Conservation (phyloP, 2,329 filamentous ascomycete genomes). For the Nigrospora oryzae region DNA sequence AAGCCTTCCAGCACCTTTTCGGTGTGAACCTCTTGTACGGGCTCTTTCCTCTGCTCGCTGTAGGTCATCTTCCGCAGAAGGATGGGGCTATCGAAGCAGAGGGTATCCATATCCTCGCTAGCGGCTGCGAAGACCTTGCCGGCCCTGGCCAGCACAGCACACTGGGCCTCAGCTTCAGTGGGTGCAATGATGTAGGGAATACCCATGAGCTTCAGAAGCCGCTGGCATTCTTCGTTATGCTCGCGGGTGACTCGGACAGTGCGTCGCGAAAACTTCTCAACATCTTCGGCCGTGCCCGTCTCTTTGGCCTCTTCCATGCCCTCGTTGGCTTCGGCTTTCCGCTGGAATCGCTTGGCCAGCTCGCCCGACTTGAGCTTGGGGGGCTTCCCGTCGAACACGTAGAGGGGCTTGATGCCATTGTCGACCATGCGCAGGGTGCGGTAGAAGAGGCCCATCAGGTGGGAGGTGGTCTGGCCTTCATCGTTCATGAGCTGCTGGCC, state of each 20-base stretch:
- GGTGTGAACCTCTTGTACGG: conserved; percentile 89
- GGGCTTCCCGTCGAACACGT: conserved; percentile 94
- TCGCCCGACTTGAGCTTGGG: conserved; percentile 97
- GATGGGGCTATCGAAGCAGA: conserved; percentile 91
- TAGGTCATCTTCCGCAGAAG: conserved; percentile 90
- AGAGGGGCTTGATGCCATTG: conserved; percentile 97
- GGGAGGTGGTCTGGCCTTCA: conserved; percentile 90
- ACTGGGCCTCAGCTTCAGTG: conserved; percentile 96
- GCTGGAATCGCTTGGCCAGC: conserved; percentile 89
- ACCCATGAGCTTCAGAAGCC: conserved; percentile 87
- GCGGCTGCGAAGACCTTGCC: conserved; percentile 96
- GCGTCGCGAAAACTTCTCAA: conserved; percentile 91
- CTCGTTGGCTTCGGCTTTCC: conserved; percentile 87
- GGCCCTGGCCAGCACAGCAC: conserved; percentile 77
- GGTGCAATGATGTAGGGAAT: conserved; percentile 92
- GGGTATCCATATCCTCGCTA: conserved; percentile 97
- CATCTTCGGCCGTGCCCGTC: conserved; percentile 91
- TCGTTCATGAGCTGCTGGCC: conserved; percentile 96
- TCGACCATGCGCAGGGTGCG: conserved; percentile 96
- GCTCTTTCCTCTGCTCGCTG: conserved; percentile 94
- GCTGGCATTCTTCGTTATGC: conserved; percentile 92
- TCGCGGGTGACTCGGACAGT: conserved; percentile 94
- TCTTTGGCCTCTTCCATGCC: conserved; percentile 93
- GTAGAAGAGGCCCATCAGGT: conserved; percentile 99
- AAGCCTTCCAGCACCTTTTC: conserved; percentile 81